These are phyloP conservation scores for Xerocomus spinulosus DNA, from an alignment of 768 basidiomycete genomes.

Conservation along the genomic window DNA sequence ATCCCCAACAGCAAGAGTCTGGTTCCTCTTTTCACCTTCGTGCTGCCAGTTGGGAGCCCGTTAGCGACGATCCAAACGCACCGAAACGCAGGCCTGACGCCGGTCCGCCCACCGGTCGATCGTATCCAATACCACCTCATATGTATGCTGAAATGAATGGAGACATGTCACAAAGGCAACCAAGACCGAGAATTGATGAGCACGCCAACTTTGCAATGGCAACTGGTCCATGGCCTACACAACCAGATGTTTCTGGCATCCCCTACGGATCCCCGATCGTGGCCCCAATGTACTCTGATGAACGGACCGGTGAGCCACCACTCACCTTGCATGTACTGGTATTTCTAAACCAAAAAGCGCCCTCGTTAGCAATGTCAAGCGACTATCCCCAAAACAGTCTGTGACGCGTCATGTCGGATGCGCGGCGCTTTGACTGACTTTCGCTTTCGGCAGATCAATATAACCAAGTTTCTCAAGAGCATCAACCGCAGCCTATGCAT, in stretches of 20 bases:
- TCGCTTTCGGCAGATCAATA: slow-evolving; percentile 27
- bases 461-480: slow-evolving; percentile 32
- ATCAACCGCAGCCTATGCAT: slow-evolving; percentile 27
- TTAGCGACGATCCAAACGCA: slow-evolving; percentile 34
- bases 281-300: slow-evolving; percentile 51
- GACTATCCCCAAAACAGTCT: slow-evolving; percentile 41
- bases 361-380: slow-evolving; percentile 37
- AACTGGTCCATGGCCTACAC: slow-evolving; percentile 31
- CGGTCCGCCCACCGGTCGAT: slow-evolving; percentile 31
- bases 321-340: slow-evolving; percentile 7
- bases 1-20: slow-evolving; percentile 28
- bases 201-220: slow-evolving; percentile 28
- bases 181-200: slow-evolving; percentile 30
- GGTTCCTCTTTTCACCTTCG: slow-evolving; percentile 49
- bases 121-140: slow-evolving; percentile 32
- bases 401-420: slow-evolving; percentile 25
- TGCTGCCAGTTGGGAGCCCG: slow-evolving; percentile 55
- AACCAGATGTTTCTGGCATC: slow-evolving; percentile 30
- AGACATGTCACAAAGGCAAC: slow-evolving; percentile 27
- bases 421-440: slow-evolving; percentile 15
- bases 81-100: slow-evolving; percentile 33
- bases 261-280: slow-evolving; percentile 44
- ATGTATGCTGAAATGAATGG: slow-evolving; percentile 34
- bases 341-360: slow-evolving; percentile 16
- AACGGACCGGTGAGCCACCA: slow-evolving; percentile 47